Base-by-base conservation (phyloP, 2,329 filamentous ascomycete genomes). In the Penicillium sp. region DNA sequence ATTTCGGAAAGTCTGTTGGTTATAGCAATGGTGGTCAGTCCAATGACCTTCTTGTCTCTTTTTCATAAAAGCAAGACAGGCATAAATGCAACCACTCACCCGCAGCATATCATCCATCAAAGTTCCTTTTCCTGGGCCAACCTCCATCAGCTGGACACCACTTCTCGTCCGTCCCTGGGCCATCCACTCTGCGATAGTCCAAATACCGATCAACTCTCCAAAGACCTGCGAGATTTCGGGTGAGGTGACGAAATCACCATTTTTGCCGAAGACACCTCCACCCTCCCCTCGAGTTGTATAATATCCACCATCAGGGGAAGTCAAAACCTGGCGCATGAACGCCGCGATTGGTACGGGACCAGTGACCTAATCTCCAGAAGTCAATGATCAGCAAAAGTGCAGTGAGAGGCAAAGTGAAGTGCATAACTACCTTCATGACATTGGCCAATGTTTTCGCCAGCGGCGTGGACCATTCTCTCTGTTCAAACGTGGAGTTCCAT, bases 241-340 rank as follows among this genome's bases (percentile, higher is more conserved):
- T 0, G 93, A 97, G 0, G 94, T 99, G 51, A 97, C 89, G 71
- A 99, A 99, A 76, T 99, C 94, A 27, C 94, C 94, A 70, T 91
- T 90, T 55, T 85, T 80, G n/a, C 94, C 94, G 68, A 99, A 99
- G 62, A 93, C 93, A 71, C 97, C 93, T 47, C 87, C 84, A 21
- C 84, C 87, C 59, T 85, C 77, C 54, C 83, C 82, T 25, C 86
- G 85, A 6, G 88, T 85, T 0, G 92, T 97, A 77, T 99, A 99
- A 79, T 99, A 99, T 54, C 94, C 94, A 58, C 91, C 92, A 40
- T 91, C 78, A 60, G 94, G 90, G 12, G 90, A 90, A 0, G 94
- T 99, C 62, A 99, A 85, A 74, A 93, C 97, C 88, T 97, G 96
- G 72, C 94, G 93, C 94, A 99, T 99, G 75, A 93, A 99, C 52